Conservation (phyloP, 2,329 filamentous ascomycete genomes). For the Phialemonium atrogriseum region DNA sequence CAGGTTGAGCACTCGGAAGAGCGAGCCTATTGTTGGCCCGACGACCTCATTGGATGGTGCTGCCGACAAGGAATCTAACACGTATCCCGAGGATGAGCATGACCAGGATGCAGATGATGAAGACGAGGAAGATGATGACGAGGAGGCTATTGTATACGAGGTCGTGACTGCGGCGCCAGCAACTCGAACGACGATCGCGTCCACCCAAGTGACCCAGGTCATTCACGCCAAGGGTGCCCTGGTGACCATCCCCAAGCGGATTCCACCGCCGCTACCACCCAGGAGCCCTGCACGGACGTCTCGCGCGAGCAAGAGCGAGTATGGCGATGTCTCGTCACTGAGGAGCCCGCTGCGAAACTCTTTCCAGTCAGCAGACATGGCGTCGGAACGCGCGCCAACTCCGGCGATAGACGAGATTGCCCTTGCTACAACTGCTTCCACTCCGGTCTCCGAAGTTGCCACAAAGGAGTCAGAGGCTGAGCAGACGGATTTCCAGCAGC, state of each 20-base stretch:
- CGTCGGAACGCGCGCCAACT: background rate
- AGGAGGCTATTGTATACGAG: constrained; percentile 61
- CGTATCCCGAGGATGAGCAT: constrained; percentile 20
- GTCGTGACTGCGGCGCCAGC: constrained; percentile 50
- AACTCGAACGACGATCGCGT: constrained; percentile 48
- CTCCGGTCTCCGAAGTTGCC: background rate
- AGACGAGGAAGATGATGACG: constrained; percentile 39
- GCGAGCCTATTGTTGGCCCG: too few species aligned
- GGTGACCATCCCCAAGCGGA: constrained; percentile 75
- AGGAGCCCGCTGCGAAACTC: constrained; percentile 43
- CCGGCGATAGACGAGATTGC: constrained; percentile 1
- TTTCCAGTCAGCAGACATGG: constrained; percentile 25
- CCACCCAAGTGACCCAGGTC: constrained; percentile 58
- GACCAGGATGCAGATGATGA: constrained; percentile 32
- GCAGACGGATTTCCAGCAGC: too few species aligned
- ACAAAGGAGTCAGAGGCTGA: background rate
- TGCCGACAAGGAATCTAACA: constrained; percentile 14
- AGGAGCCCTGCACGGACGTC: constrained; percentile 63
- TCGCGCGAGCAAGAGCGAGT: constrained; percentile 42
- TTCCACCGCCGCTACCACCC: constrained; percentile 68
- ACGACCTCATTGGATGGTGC: too few species aligned
- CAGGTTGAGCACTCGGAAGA: too few species aligned
- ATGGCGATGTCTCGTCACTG: constrained; percentile 50
- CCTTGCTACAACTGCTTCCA: background rate
- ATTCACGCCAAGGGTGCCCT: constrained; percentile 68